Evolutionary conservation across 2,329 filamentous ascomycete genomes (phyloP).

Genomic region (Myriosclerotinia curreyana): DNA sequence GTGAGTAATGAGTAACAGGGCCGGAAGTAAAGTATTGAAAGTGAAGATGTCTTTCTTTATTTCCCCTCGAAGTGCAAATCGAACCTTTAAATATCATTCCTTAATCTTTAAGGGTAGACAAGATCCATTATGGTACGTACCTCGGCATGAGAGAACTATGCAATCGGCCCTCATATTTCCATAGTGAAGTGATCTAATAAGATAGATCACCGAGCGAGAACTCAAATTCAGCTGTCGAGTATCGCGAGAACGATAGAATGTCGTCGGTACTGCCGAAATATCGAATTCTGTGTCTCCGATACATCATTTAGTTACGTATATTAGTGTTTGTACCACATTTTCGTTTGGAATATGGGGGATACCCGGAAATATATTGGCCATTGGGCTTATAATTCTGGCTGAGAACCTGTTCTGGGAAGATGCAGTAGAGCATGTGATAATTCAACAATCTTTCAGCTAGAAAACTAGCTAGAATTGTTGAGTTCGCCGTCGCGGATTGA

Average conservation of each 20-base stretch:
- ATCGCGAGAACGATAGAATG: background rate
- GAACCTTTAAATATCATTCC: background rate
- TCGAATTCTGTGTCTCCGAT: background rate
- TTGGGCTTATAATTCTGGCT: background rate
- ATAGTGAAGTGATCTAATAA: background rate
- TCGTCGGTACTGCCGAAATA: constrained; percentile 7
- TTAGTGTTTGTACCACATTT: background rate
- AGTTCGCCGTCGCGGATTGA: background rate
- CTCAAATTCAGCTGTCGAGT: background rate
- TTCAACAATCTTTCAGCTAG: background rate
- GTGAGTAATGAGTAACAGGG: background rate
- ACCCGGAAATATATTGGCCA: background rate
- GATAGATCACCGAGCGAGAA: background rate
- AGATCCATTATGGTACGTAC: background rate
- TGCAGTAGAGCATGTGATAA: background rate
- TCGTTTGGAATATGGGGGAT: background rate
- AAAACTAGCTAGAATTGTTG: background rate
- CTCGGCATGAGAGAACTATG: background rate
- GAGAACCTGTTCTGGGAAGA: no score
- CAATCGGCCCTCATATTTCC: constrained; percentile 6
- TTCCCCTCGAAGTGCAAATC: no score
- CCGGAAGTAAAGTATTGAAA: background rate
- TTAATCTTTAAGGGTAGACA: no score
- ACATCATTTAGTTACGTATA: background rate
- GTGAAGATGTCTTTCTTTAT: background rate